phyloP scores from a whole-genome alignment of 257 asterid genomes.

The Nicotiana tabacum region DNA sequence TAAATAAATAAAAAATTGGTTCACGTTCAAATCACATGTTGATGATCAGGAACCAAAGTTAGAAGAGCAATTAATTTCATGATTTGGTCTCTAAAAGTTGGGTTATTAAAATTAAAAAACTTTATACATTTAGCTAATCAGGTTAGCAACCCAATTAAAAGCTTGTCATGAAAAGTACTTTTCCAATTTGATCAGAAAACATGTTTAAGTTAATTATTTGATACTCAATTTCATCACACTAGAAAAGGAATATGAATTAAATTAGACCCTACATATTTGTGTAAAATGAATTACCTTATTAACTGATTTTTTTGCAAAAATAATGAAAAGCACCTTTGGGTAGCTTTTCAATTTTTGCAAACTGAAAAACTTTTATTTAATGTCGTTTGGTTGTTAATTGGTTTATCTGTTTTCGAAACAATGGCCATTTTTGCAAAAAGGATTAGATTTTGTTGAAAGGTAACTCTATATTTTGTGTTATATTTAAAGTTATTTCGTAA shows the following conservation, averaged over 20 bases:
- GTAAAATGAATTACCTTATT: background rate
- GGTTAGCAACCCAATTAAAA: background rate
- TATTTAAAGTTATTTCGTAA: background rate
- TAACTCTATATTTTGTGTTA: background rate
- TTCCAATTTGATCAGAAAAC: background rate
- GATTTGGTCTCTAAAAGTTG: slow-evolving; percentile 1
- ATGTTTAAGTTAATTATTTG: background rate
- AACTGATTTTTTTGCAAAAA: no score
- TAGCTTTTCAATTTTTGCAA: no score
- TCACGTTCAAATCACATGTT: slow-evolving; percentile 24
- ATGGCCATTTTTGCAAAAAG: no score
- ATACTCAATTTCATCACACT: background rate
- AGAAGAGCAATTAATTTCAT: background rate
- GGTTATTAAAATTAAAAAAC: background rate
- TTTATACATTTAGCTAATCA: slow-evolving; percentile 1
- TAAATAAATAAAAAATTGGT: background rate
- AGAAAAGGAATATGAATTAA: background rate
- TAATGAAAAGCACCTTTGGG: no score
- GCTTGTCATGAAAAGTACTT: slow-evolving; percentile 1
- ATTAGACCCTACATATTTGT: background rate
- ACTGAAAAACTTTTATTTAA: no score
- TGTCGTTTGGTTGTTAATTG: no score
- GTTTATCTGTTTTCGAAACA: no score
- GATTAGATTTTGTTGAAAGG: background rate
- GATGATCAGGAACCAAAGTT: slow-evolving; percentile 10